Evolutionary conservation across 768 basidiomycete species (phyloP).

Genomic region (Basidioascus undulatus): DNA sequence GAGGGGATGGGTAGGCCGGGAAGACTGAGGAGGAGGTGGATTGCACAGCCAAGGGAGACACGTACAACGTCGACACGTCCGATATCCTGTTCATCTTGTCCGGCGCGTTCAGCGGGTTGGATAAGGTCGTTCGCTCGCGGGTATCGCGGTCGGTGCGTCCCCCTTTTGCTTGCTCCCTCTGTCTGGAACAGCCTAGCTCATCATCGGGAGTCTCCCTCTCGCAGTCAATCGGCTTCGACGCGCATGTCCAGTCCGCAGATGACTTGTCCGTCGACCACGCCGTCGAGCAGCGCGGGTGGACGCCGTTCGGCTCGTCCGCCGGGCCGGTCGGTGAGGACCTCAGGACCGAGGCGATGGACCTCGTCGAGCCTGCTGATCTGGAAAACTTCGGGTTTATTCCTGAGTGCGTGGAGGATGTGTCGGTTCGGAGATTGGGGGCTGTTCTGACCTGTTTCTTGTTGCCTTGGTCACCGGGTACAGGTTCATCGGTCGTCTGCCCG

Average conservation of each 20-base stretch:
- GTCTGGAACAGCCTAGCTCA: not conserved
- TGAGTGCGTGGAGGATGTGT: no score
- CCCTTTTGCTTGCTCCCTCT: not conserved
- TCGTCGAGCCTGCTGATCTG: slow-evolving; percentile 53
- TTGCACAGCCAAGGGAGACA: no score
- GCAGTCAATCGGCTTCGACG: slow-evolving; percentile 75
- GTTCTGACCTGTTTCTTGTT: no score
- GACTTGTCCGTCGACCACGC: not conserved
- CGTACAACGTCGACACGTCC: slow-evolving; percentile 59
- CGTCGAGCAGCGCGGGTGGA: not conserved
- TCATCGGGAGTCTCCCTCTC: not conserved
- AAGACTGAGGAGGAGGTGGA: no score
- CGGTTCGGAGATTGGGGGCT: no score
- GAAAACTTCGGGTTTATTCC: slow-evolving; percentile 84
- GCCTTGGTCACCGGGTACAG: slow-evolving; percentile 1
- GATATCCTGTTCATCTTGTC: slow-evolving; percentile 88
- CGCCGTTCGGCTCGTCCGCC: slow-evolving; percentile 16
- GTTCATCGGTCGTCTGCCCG: slow-evolving; percentile 77
- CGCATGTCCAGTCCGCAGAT: slow-evolving; percentile 11
- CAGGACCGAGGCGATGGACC: slow-evolving; percentile 38
- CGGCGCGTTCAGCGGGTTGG: slow-evolving; percentile 83
- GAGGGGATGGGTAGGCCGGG: no score
- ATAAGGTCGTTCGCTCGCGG: slow-evolving; percentile 51
- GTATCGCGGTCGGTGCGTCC: slow-evolving; percentile 16
- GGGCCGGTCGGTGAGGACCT: slow-evolving; percentile 5